Conservation (phyloP, 768 basidiomycete species). For the Cyclocybe cylindracea region DNA sequence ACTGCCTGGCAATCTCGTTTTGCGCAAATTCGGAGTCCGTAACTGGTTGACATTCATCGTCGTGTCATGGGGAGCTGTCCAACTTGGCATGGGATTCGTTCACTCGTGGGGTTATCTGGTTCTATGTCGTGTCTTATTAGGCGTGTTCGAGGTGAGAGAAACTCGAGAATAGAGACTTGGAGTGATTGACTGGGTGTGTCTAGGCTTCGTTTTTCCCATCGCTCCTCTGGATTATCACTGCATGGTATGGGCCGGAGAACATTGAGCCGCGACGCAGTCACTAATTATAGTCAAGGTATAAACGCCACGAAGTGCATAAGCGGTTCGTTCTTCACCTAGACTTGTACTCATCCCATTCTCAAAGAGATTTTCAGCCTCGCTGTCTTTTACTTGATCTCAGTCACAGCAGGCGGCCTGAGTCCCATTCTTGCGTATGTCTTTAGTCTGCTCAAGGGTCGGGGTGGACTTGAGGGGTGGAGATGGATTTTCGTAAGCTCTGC, state of each 20-base stretch:
- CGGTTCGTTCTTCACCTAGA: constrained; percentile 25
- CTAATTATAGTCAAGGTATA: constrained; percentile 34
- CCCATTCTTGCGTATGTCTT: constrained; percentile 46
- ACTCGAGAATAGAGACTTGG: background rate
- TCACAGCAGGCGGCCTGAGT: constrained; percentile 41
- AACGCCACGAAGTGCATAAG: constrained; percentile 46
- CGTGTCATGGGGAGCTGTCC: constrained; percentile 43
- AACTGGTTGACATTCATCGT: constrained; percentile 45
- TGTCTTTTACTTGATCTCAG: constrained; percentile 39
- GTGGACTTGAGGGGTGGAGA: constrained; percentile 45
- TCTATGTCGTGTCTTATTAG: constrained; percentile 44
- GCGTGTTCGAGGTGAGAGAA: constrained; percentile 39
- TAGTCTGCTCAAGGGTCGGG: constrained; percentile 39
- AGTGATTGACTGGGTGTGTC: background rate
- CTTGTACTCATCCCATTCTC: background rate
- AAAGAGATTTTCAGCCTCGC: constrained; percentile 29
- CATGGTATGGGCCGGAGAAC: constrained; percentile 31
- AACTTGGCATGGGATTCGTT: constrained; percentile 48
- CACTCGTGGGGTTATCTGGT: constrained; percentile 40
- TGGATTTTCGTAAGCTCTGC: constrained; percentile 46
- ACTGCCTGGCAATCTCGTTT: constrained; percentile 44
- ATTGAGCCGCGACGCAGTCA: no score
- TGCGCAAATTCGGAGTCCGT: constrained; percentile 43
- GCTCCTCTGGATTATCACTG: constrained; percentile 46
- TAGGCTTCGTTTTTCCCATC: constrained; percentile 49